Evolutionary conservation across 1,284 basidiomycete genomes (phyloP).

Genomic region (Anthracocystis walkeri): DNA sequence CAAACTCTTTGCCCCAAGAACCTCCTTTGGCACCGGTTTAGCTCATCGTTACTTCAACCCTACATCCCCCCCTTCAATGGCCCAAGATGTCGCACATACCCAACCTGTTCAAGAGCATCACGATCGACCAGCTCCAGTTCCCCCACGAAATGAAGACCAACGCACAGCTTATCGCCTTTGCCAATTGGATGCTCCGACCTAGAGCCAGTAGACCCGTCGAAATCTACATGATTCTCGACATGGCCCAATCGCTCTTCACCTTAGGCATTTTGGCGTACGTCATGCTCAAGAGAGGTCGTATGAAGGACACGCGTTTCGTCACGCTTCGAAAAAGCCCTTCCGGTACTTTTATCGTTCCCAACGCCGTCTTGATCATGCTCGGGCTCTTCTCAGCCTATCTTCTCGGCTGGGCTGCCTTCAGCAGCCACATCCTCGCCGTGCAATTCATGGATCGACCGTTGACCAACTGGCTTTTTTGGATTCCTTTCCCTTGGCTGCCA

Average conservation of each 20-base stretch:
- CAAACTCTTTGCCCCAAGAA: too few species aligned
- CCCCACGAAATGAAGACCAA: conserved; percentile 21
- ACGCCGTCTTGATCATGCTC: conserved; percentile 13
- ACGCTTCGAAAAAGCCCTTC: conserved; percentile 12
- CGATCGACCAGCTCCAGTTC: not conserved
- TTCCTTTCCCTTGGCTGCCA: conserved; percentile 28
- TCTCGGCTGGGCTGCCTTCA: too few species aligned
- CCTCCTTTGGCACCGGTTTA: too few species aligned
- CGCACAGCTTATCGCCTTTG: conserved; percentile 1
- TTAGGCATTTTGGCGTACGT: conserved; percentile 8
- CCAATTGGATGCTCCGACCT: conserved; percentile 6
- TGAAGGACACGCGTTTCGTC: conserved; percentile 3
- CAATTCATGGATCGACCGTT: conserved; percentile 5
- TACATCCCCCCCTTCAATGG: too few species aligned
- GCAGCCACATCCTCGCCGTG: too few species aligned
- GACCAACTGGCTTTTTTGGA: conserved; percentile 17
- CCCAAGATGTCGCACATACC: not conserved
- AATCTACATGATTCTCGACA: conserved; percentile 26
- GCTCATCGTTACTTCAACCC: too few species aligned
- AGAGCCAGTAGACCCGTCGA: conserved; percentile 12
- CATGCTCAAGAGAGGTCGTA: conserved; percentile 21
- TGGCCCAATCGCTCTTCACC: conserved; percentile 19
- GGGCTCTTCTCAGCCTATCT: not conserved
- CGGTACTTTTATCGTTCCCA: conserved; percentile 24
- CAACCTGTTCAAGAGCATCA: not conserved